A percentile compares a stretch with the other conserved stretches of the same genome.
phyloP scores from a whole-genome alignment of 352 stramenopile genomes.

The Phytophthora quininea region DNA sequence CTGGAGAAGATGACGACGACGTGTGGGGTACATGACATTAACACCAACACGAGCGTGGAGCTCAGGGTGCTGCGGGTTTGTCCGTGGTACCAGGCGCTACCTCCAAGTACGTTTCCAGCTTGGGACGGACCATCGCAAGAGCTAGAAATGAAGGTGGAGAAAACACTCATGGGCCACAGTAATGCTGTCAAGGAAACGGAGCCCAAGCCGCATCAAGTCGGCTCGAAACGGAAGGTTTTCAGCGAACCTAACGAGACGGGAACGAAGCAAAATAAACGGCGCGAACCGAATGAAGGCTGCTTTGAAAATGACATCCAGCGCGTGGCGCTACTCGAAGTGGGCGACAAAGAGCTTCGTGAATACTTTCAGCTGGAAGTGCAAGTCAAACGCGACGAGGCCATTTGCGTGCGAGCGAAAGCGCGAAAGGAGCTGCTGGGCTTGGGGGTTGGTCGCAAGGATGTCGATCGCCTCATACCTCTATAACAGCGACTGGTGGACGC shows the following conservation, averaged over 20 bases:
- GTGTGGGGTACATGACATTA: constrained; percentile 17
- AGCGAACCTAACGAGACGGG: not conserved
- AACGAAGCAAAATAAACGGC: not conserved
- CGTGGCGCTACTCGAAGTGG: constrained; percentile 11
- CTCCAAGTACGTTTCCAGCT: not conserved
- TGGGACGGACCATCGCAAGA: too few relatives aligned
- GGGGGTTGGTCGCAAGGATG: constrained; percentile 31
- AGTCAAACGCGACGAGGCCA: constrained; percentile 41
- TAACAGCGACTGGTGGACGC: constrained; percentile 6
- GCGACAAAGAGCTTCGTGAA: constrained; percentile 35
- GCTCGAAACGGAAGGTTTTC: constrained; percentile 1
- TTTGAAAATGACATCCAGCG: not conserved
- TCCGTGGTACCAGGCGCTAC: constrained; percentile 28
- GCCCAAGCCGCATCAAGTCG: not conserved
- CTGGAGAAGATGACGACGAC: not conserved
- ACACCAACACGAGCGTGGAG: constrained; percentile 19
- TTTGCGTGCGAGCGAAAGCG: constrained; percentile 40
- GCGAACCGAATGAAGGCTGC: not conserved
- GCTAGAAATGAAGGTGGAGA: too few relatives aligned
- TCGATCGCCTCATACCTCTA: constrained; percentile 45
- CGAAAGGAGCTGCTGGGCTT: constrained; percentile 49
- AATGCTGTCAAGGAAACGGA: too few relatives aligned
- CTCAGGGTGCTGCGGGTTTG: constrained; percentile 33
- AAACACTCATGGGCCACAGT: too few relatives aligned
- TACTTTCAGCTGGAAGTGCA: constrained; percentile 52